Base-by-base conservation (phyloP, 345 rosid species). In the Dipteronia sinensis region DNA sequence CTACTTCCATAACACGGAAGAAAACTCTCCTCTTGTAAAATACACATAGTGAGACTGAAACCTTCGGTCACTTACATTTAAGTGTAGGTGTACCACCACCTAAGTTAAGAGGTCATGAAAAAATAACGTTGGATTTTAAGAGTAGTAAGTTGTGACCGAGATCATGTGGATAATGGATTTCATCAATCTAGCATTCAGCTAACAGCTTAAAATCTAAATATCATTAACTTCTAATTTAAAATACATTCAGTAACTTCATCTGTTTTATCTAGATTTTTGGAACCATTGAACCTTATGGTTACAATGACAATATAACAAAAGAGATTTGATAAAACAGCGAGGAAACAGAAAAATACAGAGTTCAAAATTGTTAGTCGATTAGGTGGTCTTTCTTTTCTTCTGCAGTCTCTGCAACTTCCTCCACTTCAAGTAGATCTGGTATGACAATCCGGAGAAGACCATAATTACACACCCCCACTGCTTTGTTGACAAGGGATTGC, bases 401-500 rank as follows among this genome's bases (percentile, higher is more conserved):
- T 84, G 93, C 84, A 79, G 59, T 76, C 85, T 94, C 85, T 88
- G 91, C 81, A 90, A 61, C 82, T 88, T 92, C 79, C 72, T 92
- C 99, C 99, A 96, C 71, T 94, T 96, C 56, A 96, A 91, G 79
- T 83, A 92, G 77, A 94, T 96, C 88, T 94, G 98, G 84, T 88
- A 94, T n/a, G 97, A 91, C 79, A 96, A 83, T 20, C 99, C 98
- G 25, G 97, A 89, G 90, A 96, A 96, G 29, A 96, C 98, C 98
- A 96, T 92, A 17, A 84, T 67, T 23, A 96, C 97, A 58, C 97
- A 91, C 1, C 93, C 97, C 99, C 99, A 94, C 82, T 96, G 97
- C 76, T 91, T 94, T 68, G 84, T 3, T 42, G 98, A 91, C 72
- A 96, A 80, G 22, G 98, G 98, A 80, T 96, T 96, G 72, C 98